Evolutionary conservation across 441 rosid species (phyloP), one percentile per base, ranked within the genome.

Genomic region (Erysimum cheiri): DNA sequence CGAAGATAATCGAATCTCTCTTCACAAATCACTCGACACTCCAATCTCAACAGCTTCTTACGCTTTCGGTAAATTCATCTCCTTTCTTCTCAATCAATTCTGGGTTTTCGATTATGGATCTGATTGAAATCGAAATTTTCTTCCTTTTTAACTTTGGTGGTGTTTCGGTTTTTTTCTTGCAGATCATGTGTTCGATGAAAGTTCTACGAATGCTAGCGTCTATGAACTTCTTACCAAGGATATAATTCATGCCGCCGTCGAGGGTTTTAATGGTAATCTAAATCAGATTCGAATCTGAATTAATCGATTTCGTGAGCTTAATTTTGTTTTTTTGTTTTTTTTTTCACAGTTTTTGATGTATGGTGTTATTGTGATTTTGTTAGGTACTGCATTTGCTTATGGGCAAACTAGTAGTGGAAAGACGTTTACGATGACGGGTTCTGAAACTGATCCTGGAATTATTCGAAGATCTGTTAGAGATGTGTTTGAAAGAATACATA

Each of bases 321-420:
- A 13, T 29, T 62, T 58, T 69, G 53, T 12, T 12, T 6, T 39
- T 13, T 29, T 58, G 54, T 69, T 48, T 12, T 12, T 6, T 39
- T 13, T 28, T 60, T 24, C 13, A 6, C 5, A 36, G 49, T 33
- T 19, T 33, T 55, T 75, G 50, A 75, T 55, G n/a, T 52, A 43
- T 31, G 17, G 66, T 36, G 44, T 7, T 28, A 12, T 7, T 64
- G 12, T 52, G 65, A 40, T 80, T 40, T 68, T 43, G 2, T 22
- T 58, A 91, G 98, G 96, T 53, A 89, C 97, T 63, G 96, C 86
- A 41, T 93, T 93, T 88, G 98, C 96, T 11, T 91, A 93, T 75
- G 98, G 98, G 60, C 98, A 91, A 77, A 93, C 98, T 9, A 93
- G 96, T 83, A 93, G 98, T 75, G 98, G 98, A 28, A 93, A 93